Conservation (phyloP, 2,329 filamentous ascomycete species). For the Dactylellina leptospora region DNA sequence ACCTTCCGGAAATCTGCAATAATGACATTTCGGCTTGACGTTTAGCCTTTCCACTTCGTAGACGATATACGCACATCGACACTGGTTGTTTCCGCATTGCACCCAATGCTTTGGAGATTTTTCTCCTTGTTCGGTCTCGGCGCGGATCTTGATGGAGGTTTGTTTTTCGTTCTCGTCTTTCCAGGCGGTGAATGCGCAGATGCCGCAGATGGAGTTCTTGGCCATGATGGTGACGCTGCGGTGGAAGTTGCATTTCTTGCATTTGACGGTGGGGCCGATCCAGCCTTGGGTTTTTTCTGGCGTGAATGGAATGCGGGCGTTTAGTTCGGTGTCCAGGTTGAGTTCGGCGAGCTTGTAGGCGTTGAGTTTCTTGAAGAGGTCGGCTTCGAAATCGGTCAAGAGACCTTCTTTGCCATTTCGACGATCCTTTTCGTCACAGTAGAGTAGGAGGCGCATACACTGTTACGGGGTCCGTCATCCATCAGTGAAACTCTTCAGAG, state of each 20-base stretch:
- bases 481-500: not conserved
- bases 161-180: slow-evolving; percentile 56
- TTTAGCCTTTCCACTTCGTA: slow-evolving; percentile 62
- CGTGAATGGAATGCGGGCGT: slow-evolving; percentile 63
- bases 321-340: slow-evolving; percentile 63
- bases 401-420: slow-evolving; percentile 58
- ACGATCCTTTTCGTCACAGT: slow-evolving; percentile 63
- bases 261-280: slow-evolving; percentile 63
- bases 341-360: slow-evolving; percentile 64
- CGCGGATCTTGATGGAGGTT: slow-evolving; percentile 35
- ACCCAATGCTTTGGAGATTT: slow-evolving; percentile 62
- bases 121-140: slow-evolving; percentile 58
- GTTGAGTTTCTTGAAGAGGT: slow-evolving; percentile 63
- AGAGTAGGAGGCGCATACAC: slow-evolving; percentile 57
- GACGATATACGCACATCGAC: slow-evolving; percentile 65
- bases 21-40: slow-evolving; percentile 65
- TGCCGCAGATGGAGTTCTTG: slow-evolving; percentile 60
- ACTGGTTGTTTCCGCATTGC: slow-evolving; percentile 62
- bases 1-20: slow-evolving; percentile 60
- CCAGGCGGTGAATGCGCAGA: slow-evolving; percentile 58
- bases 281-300: slow-evolving; percentile 62
- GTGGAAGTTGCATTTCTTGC: slow-evolving; percentile 62
- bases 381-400: slow-evolving; percentile 60
- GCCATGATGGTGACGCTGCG: slow-evolving; percentile 66
- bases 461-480: slow-evolving; percentile 56